Percentiles rank a stretch among this genome's conserved stretches.
Evolutionary conservation across 2,329 filamentous ascomycete genomes (phyloP).

Genomic region (Diaporthe eres): DNA sequence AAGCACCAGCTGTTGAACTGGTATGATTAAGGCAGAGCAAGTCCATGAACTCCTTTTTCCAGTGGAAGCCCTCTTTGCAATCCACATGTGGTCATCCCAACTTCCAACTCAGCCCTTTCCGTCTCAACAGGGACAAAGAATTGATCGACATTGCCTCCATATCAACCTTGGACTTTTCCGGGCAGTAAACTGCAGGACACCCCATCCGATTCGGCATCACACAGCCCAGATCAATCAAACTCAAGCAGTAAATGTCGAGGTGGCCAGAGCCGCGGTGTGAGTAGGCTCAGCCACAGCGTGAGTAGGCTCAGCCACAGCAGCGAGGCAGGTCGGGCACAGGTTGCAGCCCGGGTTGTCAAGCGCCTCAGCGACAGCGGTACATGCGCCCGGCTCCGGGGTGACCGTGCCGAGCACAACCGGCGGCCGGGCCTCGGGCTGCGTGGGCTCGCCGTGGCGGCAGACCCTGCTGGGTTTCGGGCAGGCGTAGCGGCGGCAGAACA

Average conservation of each 20-base stretch:
- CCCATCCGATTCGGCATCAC: neutral
- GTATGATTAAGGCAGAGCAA: neutral
- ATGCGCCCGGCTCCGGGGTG: neutral
- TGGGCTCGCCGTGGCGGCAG: slow-evolving; percentile 30
- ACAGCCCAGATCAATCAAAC: too few relatives aligned
- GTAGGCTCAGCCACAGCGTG: neutral
- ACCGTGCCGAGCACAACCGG: neutral
- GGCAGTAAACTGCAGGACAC: neutral
- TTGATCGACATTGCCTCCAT: rapidly evolving
- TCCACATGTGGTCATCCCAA: too few relatives aligned
- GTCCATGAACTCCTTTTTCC: neutral
- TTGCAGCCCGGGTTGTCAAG: slow-evolving; percentile 13
- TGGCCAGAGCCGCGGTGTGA: neutral
- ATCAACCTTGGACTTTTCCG: neutral
- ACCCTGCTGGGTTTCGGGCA: neutral
- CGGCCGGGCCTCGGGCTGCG: neutral
- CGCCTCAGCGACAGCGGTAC: slow-evolving; percentile 18
- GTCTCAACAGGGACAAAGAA: neutral
- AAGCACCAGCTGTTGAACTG: neutral
- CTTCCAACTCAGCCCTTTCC: neutral
- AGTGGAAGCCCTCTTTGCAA: neutral
- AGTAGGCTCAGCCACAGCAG: too few relatives aligned
- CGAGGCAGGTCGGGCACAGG: slow-evolving; percentile 14
- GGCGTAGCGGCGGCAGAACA: neutral
- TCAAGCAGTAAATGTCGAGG: neutral